Base-by-base conservation (phyloP, 441 rosid genomes). In the Gossypium trilobum region DNA sequence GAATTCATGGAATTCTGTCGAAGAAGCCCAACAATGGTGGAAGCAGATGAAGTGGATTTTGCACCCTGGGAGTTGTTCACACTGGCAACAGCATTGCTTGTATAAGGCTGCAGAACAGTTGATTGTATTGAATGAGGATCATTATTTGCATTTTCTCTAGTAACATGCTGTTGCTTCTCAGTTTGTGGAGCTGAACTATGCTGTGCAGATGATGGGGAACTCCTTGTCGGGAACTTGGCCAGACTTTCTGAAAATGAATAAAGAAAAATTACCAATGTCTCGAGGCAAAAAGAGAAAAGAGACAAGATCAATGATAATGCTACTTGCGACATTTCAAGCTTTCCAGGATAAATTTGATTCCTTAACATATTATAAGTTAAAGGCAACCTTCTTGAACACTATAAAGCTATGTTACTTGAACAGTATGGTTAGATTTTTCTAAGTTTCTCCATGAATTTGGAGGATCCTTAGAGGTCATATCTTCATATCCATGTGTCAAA, bases 1-100 rank as follows among this genome's bases (percentile, higher is more conserved):
- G 80, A 78, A 69, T 79, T 84, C 85, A 78, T 78, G 2, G 85
- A 84, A 71, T 70, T 84, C 80, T 79, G 87, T 62, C 51, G 85
- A 1, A 74, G 77, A 10, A 81, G 77, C 25, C 79, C 80, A 0
- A 29, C 77, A 58, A 75, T 70, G 58, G 81, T 66, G 50, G 77
- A 60, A 19, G 83, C 71, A 55, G 85, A 73, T n/a, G 83, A 52
- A 17, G 79, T 62, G 46, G 85, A 75, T 8, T 73, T 19, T 11
- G 59, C 5, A 36, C 73, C 64, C 8, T 61, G 48, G 7, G 85
- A 65, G 60, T 75, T 79, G 72, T 70, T 76, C 7, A 73, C 69
- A 73, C 74, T 54, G 10, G 65, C 69, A 31, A 59, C 69, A 60
- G 74, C 74, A 64, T 73, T 81, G 79, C 72, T 73, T 14, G 63